phyloP scores from a whole-genome alignment of 352 stramenopile species.

The Globisporangium irregulare region DNA sequence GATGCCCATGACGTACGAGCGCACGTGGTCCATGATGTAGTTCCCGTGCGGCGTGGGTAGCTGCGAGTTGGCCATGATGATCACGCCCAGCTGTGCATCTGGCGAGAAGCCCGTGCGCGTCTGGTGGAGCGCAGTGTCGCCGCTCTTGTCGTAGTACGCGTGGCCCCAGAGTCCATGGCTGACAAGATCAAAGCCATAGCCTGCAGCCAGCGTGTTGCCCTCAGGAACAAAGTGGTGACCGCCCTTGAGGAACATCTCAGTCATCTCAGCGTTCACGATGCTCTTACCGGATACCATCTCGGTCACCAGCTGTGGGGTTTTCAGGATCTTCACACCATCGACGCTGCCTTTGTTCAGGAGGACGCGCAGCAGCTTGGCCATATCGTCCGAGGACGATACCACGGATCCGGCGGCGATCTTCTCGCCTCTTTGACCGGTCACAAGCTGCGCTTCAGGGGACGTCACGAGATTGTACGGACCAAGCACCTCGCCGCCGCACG shows the following conservation, averaged over 20 bases:
- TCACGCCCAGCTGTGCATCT: constrained; percentile 37
- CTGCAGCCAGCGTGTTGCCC: constrained; percentile 47
- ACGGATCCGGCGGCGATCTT: constrained; percentile 41
- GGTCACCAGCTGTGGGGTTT: constrained; percentile 34
- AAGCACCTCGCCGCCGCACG: constrained; percentile 37
- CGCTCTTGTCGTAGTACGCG: constrained; percentile 69
- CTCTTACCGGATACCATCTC: constrained; percentile 71
- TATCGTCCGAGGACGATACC: constrained; percentile 49
- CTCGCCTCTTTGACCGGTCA: neutral
- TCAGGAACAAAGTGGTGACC: constrained; percentile 47
- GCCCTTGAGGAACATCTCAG: constrained; percentile 33
- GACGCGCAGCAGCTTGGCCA: constrained; percentile 52
- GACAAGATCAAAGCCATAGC: constrained; percentile 68
- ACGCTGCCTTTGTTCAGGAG: constrained; percentile 63
- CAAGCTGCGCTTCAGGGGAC: constrained; percentile 21
- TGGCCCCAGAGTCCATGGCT: constrained; percentile 54
- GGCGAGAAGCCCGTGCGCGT: constrained; percentile 55
- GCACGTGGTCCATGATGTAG: constrained; percentile 56
- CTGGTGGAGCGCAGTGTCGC: constrained; percentile 50
- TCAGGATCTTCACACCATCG: constrained; percentile 43
- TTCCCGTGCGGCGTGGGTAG: constrained; percentile 26
- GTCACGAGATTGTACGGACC: constrained; percentile 46
- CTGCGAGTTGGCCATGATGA: constrained; percentile 64
- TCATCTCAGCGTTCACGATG: constrained; percentile 32
- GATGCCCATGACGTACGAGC: constrained; percentile 63